Percentiles rank a stretch among this genome's conserved stretches.
Evolutionary conservation across 2,329 filamentous ascomycete species (phyloP).

Genomic region (Aspergillus brasiliensis): DNA sequence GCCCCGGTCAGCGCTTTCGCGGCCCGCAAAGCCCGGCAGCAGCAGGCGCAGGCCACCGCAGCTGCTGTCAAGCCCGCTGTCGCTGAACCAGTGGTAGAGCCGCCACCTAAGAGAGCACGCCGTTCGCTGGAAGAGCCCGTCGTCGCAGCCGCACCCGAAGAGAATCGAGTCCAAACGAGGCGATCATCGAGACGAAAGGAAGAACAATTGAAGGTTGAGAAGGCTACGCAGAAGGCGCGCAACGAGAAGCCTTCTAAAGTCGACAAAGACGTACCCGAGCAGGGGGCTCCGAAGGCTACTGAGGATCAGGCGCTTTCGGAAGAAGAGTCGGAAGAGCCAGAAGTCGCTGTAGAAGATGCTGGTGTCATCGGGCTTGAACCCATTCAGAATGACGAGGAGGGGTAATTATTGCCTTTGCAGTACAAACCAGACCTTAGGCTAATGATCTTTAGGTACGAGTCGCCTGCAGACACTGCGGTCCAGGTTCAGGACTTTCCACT

Average conservation of each 20-base stretch:
- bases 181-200: constrained; percentile 24
- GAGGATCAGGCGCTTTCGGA: constrained; percentile 17
- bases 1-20: constrained; percentile 46
- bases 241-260: constrained; percentile 9
- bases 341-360: constrained; percentile 21
- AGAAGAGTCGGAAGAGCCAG: constrained; percentile 22
- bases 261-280: background rate
- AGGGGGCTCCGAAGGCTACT: background rate
- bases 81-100: constrained; percentile 28
- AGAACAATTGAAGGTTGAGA: constrained; percentile 16
- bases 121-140: constrained; percentile 27
- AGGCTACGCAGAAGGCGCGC: constrained; percentile 12
- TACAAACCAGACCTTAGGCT: constrained; percentile 8
- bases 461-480: constrained; percentile 31
- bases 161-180: constrained; percentile 21
- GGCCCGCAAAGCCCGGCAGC: constrained; percentile 45
- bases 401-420: constrained; percentile 16
- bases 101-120: constrained; percentile 39
- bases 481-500: constrained; percentile 43
- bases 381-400: constrained; percentile 29
- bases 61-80: constrained; percentile 22
- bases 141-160: constrained; percentile 15
- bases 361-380: constrained; percentile 26
- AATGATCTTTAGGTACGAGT: constrained; percentile 32
- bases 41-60: constrained; percentile 30